Base-by-base conservation (phyloP, 306 rosid genomes). In the Pterocarpus santalinus region DNA sequence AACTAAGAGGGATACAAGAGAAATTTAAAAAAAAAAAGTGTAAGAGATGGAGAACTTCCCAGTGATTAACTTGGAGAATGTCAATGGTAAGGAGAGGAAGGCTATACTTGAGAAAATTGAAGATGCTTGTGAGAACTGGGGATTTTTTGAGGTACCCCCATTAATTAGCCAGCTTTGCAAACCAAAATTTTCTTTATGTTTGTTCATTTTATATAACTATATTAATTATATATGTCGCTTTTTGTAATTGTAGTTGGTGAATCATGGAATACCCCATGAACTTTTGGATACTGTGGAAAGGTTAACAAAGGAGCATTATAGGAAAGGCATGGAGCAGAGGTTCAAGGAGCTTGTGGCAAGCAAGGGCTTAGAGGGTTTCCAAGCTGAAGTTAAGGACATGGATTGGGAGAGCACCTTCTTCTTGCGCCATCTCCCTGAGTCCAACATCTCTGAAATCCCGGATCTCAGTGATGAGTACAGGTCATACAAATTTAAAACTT, bases 341-440 rank as follows among this genome's bases (percentile, higher is more conserved):
- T 92, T 92, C 90, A 88, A 82, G 44, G 92, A 92, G 69, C 51
- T 76, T 12, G 73, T 90, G 74, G 85, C 80, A 66, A 82, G 75
- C 77, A 88, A 88, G 43, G 91, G 85, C 3, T 65, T 92, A 0
- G 90, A 87, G n/a, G 83, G 73, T 70, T 88, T 82, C 3, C 62
- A 85, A 76, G 28, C 28, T 22, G 28, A 22, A 22, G 81, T 87
- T 56, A 82, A 79, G 3, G 92, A 92, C 75, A 69, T 88, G 82
- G 97, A 92, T 7, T 92, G 92, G 94, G 94, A 92, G 77, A 88
- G 87, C 81, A 90, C 97, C 64, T 92, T 90, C 87, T 69, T 68
- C 86, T 57, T 92, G 80, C 91, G 89, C 79, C 92, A 92, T 39
- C 97, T 87, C 33, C 97, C 94, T 0, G 43, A 43, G 0, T 90